These are phyloP conservation scores for Trapa incisa DNA, from an alignment of 345 rosid species.

Conservation along the genomic window DNA sequence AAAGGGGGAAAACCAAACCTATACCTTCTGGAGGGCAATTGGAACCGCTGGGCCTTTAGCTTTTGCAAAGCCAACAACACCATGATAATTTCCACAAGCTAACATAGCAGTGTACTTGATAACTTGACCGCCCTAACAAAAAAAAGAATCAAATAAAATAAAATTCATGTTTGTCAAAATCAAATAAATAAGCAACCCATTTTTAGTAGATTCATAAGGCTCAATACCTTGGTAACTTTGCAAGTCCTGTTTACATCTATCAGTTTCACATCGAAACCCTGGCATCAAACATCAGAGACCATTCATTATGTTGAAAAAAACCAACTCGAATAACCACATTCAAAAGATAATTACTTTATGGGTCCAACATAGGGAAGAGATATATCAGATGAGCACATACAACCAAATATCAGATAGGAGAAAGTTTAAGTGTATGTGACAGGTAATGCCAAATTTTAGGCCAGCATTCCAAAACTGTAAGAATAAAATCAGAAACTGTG, in stretches of 20 bases:
- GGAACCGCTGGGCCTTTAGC: conserved; percentile 73
- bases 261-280: conserved; percentile 86
- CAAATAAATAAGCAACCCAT: neutral
- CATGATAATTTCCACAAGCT: conserved; percentile 87
- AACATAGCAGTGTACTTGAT: conserved; percentile 66
- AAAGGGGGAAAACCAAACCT: neutral
- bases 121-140: conserved; percentile 59
- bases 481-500: neutral
- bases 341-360: neutral
- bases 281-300: conserved; percentile 11
- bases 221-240: conserved; percentile 80
- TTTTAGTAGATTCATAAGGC: neutral
- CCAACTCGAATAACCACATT: neutral
- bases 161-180: neutral
- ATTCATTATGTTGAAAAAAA: neutral
- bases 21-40: conserved; percentile 83
- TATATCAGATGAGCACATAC: neutral
- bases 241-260: conserved; percentile 83
- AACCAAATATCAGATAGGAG: neutral
- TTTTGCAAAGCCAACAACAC: conserved; percentile 82
- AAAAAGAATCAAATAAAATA: conserved; percentile 8
- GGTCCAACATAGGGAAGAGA: neutral
- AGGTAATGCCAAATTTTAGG: neutral
- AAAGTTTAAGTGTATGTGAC: neutral
- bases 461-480: neutral